Evolutionary conservation across 2,329 filamentous ascomycete genomes (phyloP).

Genomic region (Pseudonectria foliicola): DNA sequence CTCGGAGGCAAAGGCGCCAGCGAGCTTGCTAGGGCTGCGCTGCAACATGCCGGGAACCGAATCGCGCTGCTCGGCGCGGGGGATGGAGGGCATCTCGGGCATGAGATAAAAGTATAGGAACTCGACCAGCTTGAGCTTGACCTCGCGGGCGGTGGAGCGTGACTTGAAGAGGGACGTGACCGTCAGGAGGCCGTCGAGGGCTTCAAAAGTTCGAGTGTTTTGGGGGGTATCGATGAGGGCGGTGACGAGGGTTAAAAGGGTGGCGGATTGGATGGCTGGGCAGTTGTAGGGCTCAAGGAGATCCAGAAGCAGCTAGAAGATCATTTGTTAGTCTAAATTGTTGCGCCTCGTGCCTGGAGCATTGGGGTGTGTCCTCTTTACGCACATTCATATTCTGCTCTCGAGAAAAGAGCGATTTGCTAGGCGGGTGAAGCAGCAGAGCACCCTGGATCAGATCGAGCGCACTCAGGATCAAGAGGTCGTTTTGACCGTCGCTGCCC

Average conservation of each 20-base stretch:
- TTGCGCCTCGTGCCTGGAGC: not conserved
- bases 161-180: conserved; percentile 91
- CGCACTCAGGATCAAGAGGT: conserved; percentile 79
- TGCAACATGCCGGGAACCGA: conserved; percentile 49
- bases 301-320: conserved; percentile 73
- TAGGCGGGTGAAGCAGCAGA: conserved; percentile 82
- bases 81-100: conserved; percentile 67
- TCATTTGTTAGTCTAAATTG: conserved; percentile 8
- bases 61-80: conserved; percentile 38
- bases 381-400: conserved; percentile 90
- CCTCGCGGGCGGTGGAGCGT: conserved; percentile 73
- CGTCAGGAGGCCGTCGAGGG: conserved; percentile 82
- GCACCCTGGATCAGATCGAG: conserved; percentile 85
- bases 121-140: conserved; percentile 93
- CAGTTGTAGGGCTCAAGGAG: conserved; percentile 90
- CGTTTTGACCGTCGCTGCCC: conserved; percentile 73
- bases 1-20: conserved; percentile 43
- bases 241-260: conserved; percentile 82
- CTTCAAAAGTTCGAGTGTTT: conserved; percentile 89
- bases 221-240: conserved; percentile 78
- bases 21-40: conserved; percentile 62
- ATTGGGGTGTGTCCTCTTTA: conserved; percentile 6
- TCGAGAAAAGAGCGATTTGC: conserved; percentile 75
- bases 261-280: conserved; percentile 83
- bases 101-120: conserved; percentile 99